phyloP scores from a whole-genome alignment of 768 basidiomycete genomes.

The Leccinum longicurvipes region DNA sequence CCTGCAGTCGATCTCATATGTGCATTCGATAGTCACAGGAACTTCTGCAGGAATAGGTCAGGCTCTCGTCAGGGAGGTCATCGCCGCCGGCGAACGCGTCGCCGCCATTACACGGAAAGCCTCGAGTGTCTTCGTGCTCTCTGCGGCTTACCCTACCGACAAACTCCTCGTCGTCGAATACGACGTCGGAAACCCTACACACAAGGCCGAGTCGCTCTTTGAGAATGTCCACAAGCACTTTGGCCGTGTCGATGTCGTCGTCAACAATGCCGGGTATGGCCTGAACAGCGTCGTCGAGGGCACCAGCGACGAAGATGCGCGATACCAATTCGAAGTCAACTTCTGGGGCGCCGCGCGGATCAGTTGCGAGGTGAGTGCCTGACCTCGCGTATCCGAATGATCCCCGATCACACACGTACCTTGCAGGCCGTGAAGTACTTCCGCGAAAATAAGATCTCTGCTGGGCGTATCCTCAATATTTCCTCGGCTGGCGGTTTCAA shows the following conservation, averaged over 20 bases:
- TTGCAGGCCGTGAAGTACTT: slow-evolving; percentile 28
- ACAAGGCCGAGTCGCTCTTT: slow-evolving; percentile 21
- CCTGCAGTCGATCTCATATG: background rate
- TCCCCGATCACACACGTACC: background rate
- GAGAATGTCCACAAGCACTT: slow-evolving; percentile 21
- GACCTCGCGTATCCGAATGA: background rate
- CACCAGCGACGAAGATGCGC: slow-evolving; percentile 24
- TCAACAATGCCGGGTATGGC: slow-evolving; percentile 32
- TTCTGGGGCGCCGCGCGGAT: slow-evolving; percentile 31
- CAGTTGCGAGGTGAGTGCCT: slow-evolving; percentile 20
- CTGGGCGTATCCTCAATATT: slow-evolving; percentile 23
- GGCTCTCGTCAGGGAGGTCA: slow-evolving; percentile 24
- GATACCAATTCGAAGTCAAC: slow-evolving; percentile 30
- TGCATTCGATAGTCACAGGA: slow-evolving; percentile 35
- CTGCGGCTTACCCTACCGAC: slow-evolving; percentile 10
- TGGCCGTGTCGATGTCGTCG: slow-evolving; percentile 32
- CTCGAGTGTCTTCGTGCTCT: slow-evolving; percentile 16
- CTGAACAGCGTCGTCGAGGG: slow-evolving; percentile 26
- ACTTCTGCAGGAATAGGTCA: slow-evolving; percentile 40
- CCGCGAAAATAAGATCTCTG: slow-evolving; percentile 25
- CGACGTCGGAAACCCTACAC: slow-evolving; percentile 27
- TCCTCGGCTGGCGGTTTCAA: slow-evolving; percentile 20
- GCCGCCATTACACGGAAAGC: slow-evolving; percentile 29
- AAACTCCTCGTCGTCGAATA: slow-evolving; percentile 28
- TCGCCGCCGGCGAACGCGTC: slow-evolving; percentile 26